Base-by-base conservation (phyloP, 2,329 filamentous ascomycete species). In the Teratosphaeria destructans region DNA sequence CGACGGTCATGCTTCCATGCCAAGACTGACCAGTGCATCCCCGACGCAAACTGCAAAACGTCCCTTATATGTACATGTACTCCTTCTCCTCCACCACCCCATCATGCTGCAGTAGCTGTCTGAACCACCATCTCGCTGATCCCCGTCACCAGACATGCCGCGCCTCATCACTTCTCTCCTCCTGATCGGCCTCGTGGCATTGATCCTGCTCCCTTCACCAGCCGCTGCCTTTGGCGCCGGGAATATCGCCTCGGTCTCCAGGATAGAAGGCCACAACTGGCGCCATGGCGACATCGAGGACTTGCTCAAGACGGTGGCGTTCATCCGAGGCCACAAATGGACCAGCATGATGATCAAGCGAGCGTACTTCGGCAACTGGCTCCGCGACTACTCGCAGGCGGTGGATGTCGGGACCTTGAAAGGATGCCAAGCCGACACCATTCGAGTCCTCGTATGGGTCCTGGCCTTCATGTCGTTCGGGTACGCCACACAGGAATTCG, bases 401-500 rank as follows among this genome's bases (percentile, higher is more conserved):
- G 77, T 83, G 58, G 81, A 83, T 68, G 78, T 78, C 32, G 80
- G 78, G 7, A 81, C 79, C 8, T 68, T 82, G 47, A 78, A 79
- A 62, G 78, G 77, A 65, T 79, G 82, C 14, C 78, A 78, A 63
- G 78, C 78, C 56, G 78, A 81, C 56, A 79, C 80, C 27, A 80
- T 82, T 53, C 77, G 81, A 37, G 74, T 82, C 57, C 75, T 83
- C 37, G 78, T 83, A 19, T 81, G 79, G 72, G 76, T 82, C 12
- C 70, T 83, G 60, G 79, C 77, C 2, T 82, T 82, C 70, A 79
- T 83, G 76, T 77, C 75, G 53, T 82, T 82, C 64, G 80, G 80
- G 19, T 82, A 82, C 67, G 80, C 79, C 8, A 83, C 80, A 16
- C 76, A 74, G 57, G 80, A 83, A 63, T 83, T 82, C 61, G 80